A percentile compares a stretch with the other conserved stretches of the same genome.
phyloP scores from a whole-genome alignment of 2,329 filamentous ascomycete species.

The Cladosporium sphaerospermum region DNA sequence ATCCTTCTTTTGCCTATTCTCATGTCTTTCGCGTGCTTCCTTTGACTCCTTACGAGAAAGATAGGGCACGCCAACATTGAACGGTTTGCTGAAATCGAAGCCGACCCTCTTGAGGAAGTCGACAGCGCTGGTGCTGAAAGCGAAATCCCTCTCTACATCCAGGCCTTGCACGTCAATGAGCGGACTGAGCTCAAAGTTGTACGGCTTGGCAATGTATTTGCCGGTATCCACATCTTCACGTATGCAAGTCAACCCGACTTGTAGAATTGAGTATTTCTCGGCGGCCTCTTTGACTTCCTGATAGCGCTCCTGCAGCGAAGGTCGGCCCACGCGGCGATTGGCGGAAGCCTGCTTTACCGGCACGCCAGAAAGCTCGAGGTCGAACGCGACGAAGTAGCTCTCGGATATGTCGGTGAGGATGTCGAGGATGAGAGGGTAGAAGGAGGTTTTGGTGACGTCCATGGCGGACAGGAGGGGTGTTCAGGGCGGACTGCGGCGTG shows the following conservation, averaged over 20 bases:
- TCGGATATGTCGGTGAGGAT: constrained; percentile 54
- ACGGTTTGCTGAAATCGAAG: constrained; percentile 54
- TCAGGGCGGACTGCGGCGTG: constrained; percentile 3
- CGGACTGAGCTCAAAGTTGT: constrained; percentile 59
- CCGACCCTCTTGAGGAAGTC: constrained; percentile 55
- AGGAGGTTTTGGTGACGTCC: constrained; percentile 50
- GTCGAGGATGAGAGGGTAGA: constrained; percentile 46
- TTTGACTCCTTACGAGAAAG: constrained; percentile 55
- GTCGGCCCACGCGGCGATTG: constrained; percentile 26
- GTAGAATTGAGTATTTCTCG: constrained; percentile 57
- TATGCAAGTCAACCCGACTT: constrained; percentile 62
- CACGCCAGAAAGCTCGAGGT: constrained; percentile 63
- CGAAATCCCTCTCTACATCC: constrained; percentile 54
- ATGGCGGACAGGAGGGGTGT: constrained; percentile 33
- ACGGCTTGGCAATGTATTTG: constrained; percentile 55
- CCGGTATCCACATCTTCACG: constrained; percentile 49
- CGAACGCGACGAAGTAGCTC: constrained; percentile 57
- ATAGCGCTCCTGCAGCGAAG: constrained; percentile 55
- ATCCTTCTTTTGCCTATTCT: constrained; percentile 37
- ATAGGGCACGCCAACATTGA: constrained; percentile 54
- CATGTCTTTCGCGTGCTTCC: constrained; percentile 40
- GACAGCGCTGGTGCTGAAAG: constrained; percentile 50
- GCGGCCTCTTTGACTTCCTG: constrained; percentile 54
- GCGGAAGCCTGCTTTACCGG: constrained; percentile 35
- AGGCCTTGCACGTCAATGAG: constrained; percentile 45